These are phyloP conservation scores for Adansonia digitata DNA, from an alignment of 345 rosid species.

Conservation along the genomic window DNA sequence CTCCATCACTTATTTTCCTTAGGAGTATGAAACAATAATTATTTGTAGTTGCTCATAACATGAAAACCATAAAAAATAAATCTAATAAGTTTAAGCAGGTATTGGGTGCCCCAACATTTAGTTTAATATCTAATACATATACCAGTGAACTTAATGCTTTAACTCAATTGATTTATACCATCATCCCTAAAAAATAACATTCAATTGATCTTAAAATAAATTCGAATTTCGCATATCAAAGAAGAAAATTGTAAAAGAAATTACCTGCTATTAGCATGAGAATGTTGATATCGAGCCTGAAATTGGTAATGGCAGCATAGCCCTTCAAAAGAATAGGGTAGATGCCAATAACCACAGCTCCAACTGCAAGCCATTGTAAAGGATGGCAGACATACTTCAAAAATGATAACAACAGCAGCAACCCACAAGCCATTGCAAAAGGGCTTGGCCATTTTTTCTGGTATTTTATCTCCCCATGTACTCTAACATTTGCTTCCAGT, in stretches of 20 bases:
- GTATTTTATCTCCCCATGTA: constrained; percentile 41
- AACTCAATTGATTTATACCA: too few relatives aligned
- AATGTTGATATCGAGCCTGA: constrained; percentile 58
- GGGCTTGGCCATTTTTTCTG: constrained; percentile 88
- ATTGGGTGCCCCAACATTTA: too few relatives aligned
- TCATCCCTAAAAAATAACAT: too few relatives aligned
- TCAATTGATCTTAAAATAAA: too few relatives aligned
- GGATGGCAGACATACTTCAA: constrained; percentile 58
- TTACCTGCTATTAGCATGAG: constrained; percentile 78
- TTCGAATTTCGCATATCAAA: not conserved
- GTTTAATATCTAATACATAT: too few relatives aligned
- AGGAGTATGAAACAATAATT: too few relatives aligned
- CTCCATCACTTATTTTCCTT: too few relatives aligned
- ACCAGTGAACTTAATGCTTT: too few relatives aligned
- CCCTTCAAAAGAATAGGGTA: constrained; percentile 51
- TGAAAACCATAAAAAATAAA: not conserved
- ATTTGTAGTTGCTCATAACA: too few relatives aligned
- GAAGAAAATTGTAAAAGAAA: not conserved
- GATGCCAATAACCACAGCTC: constrained; percentile 59
- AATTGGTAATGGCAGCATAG: constrained; percentile 35
- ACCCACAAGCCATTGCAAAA: constrained; percentile 53
- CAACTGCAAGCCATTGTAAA: constrained; percentile 67
- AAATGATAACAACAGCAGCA: constrained; percentile 47
- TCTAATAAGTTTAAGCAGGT: too few relatives aligned
- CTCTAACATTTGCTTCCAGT: constrained; percentile 71